Conservation (phyloP, 768 basidiomycete genomes). For the Rhizopogon vesiculosus region DNA sequence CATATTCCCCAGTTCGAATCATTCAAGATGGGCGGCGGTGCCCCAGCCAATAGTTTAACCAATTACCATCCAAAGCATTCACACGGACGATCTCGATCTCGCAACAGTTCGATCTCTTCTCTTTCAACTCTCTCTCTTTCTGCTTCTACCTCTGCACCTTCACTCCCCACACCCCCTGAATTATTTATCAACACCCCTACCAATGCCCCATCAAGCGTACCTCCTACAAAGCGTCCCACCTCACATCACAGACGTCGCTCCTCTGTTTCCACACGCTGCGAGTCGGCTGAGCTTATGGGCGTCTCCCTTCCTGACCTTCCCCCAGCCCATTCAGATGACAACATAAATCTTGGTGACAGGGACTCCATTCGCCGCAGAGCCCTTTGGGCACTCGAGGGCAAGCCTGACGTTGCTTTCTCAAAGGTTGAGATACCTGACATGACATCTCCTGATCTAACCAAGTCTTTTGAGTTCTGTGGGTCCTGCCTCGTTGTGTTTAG, state of each 20-base stretch:
- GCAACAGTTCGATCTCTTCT: slow-evolving; percentile 51
- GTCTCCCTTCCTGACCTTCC: slow-evolving; percentile 67
- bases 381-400: slow-evolving; percentile 84
- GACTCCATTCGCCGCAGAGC: slow-evolving; percentile 80
- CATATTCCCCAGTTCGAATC: slow-evolving; percentile 54
- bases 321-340: slow-evolving; percentile 56
- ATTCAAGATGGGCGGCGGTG: slow-evolving; percentile 57
- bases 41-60: slow-evolving; percentile 33
- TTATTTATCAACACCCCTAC: slow-evolving; percentile 30
- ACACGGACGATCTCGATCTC: slow-evolving; percentile 55
- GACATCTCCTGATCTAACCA: slow-evolving; percentile 51
- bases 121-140: slow-evolving; percentile 37
- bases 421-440: slow-evolving; percentile 86
- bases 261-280: slow-evolving; percentile 83
- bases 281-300: slow-evolving; percentile 91
- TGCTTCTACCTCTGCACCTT: slow-evolving; percentile 22
- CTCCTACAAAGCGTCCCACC: slow-evolving; percentile 46
- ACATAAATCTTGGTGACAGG: slow-evolving; percentile 63
- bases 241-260: slow-evolving; percentile 86
- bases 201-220: slow-evolving; percentile 15
- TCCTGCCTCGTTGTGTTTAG: slow-evolving; percentile 15
- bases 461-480: slow-evolving; percentile 66
- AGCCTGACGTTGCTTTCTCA: slow-evolving; percentile 61
- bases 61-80: slow-evolving; percentile 30
- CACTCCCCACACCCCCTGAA: slow-evolving; percentile 34